Evolutionary conservation across 768 basidiomycete genomes (phyloP), one percentile per base, ranked within the genome.

Genomic region (Pleurotus citrinopileatus): DNA sequence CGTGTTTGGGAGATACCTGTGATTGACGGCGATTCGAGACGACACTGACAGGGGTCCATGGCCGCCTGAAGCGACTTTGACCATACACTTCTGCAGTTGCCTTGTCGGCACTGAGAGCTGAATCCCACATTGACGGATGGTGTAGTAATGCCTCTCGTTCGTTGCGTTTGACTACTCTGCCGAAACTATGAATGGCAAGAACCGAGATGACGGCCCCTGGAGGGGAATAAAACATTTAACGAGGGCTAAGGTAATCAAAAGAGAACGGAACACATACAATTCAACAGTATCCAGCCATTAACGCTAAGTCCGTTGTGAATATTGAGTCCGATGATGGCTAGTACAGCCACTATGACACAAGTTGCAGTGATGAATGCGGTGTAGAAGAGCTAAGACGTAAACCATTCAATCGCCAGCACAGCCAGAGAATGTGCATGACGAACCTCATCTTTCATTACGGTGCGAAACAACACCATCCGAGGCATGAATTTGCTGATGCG

Each of bases 361-460:
- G 73, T 72, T 2, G 70, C 72, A 15, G 80, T 77, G 54, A 82
- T 78, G 53, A 80, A 73, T 0, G 79, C 74, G 2, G 81, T 81
- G 58, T 84, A 83, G 34, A 75, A 70, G 9, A 84, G 61, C 83
- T 85, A 43, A n/a, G n/a, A n/a, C n/a, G n/a, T n/a, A n/a, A n/a
- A n/a, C n/a, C n/a, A n/a, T n/a, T n/a, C n/a, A n/a, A n/a, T n/a
- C n/a, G n/a, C n/a, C n/a, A n/a, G n/a, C n/a, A n/a, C n/a, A n/a
- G n/a, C n/a, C n/a, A n/a, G n/a, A n/a, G n/a, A n/a, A n/a, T n/a
- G n/a, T n/a, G n/a, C n/a, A n/a, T 15, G 20, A 61, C 73, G n/a
- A 60, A 84, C 84, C 75, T 87, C 85, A 62, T 87, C 79, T 58
- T 74, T 78, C 68, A 87, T 76, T 27, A 82, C 82, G 60, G 75